Percentiles rank a stretch among this genome's conserved stretches.
phyloP scores from a whole-genome alignment of 2,329 filamentous ascomycete genomes.

The Ascochyta koolunga region DNA sequence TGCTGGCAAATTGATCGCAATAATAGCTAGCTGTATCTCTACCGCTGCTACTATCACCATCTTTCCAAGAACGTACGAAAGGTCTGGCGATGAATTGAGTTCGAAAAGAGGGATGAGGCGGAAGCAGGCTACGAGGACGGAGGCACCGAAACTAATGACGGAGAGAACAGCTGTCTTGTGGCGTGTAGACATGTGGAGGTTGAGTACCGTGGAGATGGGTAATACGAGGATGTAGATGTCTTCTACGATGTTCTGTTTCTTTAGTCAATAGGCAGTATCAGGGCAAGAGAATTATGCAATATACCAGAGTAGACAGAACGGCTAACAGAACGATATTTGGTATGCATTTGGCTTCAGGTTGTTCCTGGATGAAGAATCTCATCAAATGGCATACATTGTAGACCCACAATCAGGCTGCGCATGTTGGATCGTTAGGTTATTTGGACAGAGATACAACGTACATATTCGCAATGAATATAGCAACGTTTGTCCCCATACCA shows the following conservation, averaged over 20 bases:
- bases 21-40: conserved; percentile 42
- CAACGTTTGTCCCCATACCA: conserved; percentile 33
- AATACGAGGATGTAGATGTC: conserved; percentile 33
- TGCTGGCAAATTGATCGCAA: conserved; percentile 42
- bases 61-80: conserved; percentile 39
- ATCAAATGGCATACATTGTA: conserved; percentile 43
- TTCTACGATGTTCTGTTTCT: conserved; percentile 22
- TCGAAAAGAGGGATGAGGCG: conserved; percentile 29
- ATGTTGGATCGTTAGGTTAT: not conserved
- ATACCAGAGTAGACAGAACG: conserved; percentile 33
- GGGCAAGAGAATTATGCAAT: not conserved
- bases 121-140: conserved; percentile 27
- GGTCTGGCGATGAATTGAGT: conserved; percentile 32
- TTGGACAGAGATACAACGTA: not conserved
- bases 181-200: conserved; percentile 25
- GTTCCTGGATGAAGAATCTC: conserved; percentile 35
- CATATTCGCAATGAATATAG: conserved; percentile 35
- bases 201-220: conserved; percentile 25
- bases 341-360: conserved; percentile 33
- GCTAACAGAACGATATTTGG: conserved; percentile 34
- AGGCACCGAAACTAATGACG: conserved; percentile 39
- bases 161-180: conserved; percentile 29
- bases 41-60: conserved; percentile 42
- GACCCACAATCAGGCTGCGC: conserved; percentile 29
- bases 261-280: not conserved